Conservation (phyloP, 2,329 filamentous ascomycete species). For the Colletotrichum kahawae region DNA sequence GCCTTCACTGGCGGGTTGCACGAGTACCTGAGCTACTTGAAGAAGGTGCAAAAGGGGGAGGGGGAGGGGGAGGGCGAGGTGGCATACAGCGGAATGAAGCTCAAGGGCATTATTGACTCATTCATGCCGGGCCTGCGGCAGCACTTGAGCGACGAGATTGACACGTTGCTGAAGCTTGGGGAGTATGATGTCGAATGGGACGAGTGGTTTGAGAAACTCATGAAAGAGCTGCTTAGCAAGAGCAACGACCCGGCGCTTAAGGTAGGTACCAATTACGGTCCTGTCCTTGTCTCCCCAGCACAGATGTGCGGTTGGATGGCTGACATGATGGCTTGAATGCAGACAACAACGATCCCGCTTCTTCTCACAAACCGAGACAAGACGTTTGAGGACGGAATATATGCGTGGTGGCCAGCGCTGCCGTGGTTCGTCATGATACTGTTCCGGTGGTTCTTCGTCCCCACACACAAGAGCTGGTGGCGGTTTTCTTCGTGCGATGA, state of each 20-base stretch:
- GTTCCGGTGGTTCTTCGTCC: constrained; percentile 37
- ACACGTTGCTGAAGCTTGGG: constrained; percentile 36
- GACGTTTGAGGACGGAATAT: constrained; percentile 28
- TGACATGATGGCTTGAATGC: neutral
- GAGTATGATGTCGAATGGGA: constrained; percentile 40
- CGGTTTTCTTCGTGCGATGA: constrained; percentile 37
- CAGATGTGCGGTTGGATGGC: neutral
- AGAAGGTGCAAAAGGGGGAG: constrained; percentile 28
- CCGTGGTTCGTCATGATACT: constrained; percentile 31
- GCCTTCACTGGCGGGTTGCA: constrained; percentile 37
- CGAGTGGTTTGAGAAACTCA: constrained; percentile 29
- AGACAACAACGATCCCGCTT: constrained; percentile 22
- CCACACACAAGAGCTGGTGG: constrained; percentile 40
- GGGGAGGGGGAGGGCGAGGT: constrained; percentile 29
- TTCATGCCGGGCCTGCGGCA: constrained; percentile 37
- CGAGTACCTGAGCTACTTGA: constrained; percentile 35
- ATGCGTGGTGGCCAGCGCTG: constrained; percentile 28
- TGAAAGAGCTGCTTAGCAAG: constrained; percentile 22
- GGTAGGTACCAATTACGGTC: constrained; percentile 7
- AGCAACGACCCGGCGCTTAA: constrained; percentile 23
- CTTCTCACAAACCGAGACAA: constrained; percentile 29
- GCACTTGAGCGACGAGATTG: constrained; percentile 45
- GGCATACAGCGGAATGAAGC: constrained; percentile 34
- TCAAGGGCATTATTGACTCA: constrained; percentile 35
- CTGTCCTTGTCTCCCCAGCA: neutral